Conservation (phyloP, 139 green algal species). For the Edaphochlamys debaryana region DNA sequence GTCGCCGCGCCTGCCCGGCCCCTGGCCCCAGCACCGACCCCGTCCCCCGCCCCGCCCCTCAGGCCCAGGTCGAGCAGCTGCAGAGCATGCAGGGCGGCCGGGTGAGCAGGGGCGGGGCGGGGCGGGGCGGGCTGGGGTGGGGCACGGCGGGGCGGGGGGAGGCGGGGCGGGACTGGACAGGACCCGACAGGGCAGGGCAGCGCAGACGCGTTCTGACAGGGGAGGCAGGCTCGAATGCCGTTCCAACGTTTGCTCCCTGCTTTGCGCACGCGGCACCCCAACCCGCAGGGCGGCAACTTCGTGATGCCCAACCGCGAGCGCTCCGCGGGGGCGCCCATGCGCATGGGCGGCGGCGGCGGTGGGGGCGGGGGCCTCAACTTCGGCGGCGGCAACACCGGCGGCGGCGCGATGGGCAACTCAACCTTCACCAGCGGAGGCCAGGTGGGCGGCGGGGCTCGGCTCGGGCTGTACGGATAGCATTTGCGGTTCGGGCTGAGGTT, state of each 20-base stretch:
- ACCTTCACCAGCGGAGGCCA: neutral
- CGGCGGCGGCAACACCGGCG: neutral
- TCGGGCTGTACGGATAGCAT: no score
- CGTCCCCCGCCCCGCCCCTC: no score
- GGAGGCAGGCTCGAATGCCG: neutral
- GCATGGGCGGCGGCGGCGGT: neutral
- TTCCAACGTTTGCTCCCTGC: neutral
- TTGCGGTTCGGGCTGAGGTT: no score
- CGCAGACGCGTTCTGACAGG: no score
- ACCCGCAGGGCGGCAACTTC: neutral
- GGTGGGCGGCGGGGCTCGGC: no score
- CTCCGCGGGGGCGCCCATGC: neutral
- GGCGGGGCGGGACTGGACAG: no score
- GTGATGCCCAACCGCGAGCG: conserved; percentile 11
- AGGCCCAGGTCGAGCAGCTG: conserved; percentile 21
- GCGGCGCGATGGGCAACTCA: neutral
- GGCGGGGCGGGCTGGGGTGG: neutral
- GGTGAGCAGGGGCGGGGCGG: no score
- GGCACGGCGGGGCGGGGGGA: neutral
- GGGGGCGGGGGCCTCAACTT: neutral
- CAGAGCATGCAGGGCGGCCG: conserved; percentile 3
- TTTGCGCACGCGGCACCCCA: neutral
- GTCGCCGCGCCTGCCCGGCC: no score
- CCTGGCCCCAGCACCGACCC: no score
- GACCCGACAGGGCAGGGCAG: no score